Evolutionary conservation across 371 early-diverging fungal genomes (phyloP).

Genomic region (Sporodiniella umbellata): DNA sequence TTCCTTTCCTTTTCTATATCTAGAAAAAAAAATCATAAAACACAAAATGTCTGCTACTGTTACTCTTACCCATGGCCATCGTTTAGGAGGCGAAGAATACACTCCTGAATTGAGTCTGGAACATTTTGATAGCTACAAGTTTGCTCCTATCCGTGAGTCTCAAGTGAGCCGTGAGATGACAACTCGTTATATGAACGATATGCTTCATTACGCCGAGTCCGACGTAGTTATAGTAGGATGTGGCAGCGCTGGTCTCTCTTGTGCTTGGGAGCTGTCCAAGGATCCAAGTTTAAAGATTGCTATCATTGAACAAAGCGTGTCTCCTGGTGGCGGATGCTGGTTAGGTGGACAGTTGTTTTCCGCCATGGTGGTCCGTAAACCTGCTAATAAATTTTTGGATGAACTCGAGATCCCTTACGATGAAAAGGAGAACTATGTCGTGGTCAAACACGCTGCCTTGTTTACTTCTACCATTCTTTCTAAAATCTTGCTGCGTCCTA

Average conservation of each 20-base stretch:
- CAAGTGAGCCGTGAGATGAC: constrained; percentile 74
- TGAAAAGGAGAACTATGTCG: constrained; percentile 72
- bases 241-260: constrained; percentile 61
- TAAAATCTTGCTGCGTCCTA: constrained; percentile 62
- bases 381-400: constrained; percentile 62
- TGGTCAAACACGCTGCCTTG: constrained; percentile 72
- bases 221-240: constrained; percentile 78
- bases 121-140: constrained; percentile 41
- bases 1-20: too few relatives aligned
- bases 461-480: constrained; percentile 75
- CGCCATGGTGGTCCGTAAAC: constrained; percentile 70
- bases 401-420: constrained; percentile 70
- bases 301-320: constrained; percentile 64
- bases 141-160: constrained; percentile 63
- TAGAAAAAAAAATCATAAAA: too few relatives aligned
- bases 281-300: constrained; percentile 64
- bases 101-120: constrained; percentile 17
- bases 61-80: constrained; percentile 25
- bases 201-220: constrained; percentile 62
- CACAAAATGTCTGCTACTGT: constrained; percentile 14
- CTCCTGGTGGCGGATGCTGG: constrained; percentile 77
- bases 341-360: constrained; percentile 76
- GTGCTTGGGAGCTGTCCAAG: constrained; percentile 70
- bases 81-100: constrained; percentile 29
- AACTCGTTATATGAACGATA: constrained; percentile 63